phyloP scores from a whole-genome alignment of 176 grass and related monocot genomes.

The bread wheat (Triticum aestivum) region IWGSC_CS_RefSeq_v2.1 NC_057807.1:347474308-347474807 shows the following conservation, averaged over 20 bases:
- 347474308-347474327: background rate
- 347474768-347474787: slow-evolving; percentile 33
- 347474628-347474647: background rate
- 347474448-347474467: background rate
- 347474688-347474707: slow-evolving; percentile 35
- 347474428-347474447: slow-evolving; percentile 55
- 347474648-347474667: slow-evolving; percentile 16
- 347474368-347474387: slow-evolving; percentile 58
- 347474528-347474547: background rate
- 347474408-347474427: slow-evolving; percentile 55
- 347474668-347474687: slow-evolving; percentile 44
- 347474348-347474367: slow-evolving; percentile 59
- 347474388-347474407: slow-evolving; percentile 66
- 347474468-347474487: background rate
- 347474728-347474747: background rate
- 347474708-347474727: background rate
- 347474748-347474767: background rate
- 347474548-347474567: background rate
- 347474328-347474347: slow-evolving; percentile 50
- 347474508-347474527: slow-evolving; percentile 39
- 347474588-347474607: background rate
- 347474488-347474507: slow-evolving; percentile 15
- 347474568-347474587: background rate
- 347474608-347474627: background rate
- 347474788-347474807: background rate